Percentiles rank a stretch among this genome's conserved stretches.
Conservation (phyloP, 2,329 filamentous ascomycete genomes). For the Pseudogymnoascus sp. region DNA sequence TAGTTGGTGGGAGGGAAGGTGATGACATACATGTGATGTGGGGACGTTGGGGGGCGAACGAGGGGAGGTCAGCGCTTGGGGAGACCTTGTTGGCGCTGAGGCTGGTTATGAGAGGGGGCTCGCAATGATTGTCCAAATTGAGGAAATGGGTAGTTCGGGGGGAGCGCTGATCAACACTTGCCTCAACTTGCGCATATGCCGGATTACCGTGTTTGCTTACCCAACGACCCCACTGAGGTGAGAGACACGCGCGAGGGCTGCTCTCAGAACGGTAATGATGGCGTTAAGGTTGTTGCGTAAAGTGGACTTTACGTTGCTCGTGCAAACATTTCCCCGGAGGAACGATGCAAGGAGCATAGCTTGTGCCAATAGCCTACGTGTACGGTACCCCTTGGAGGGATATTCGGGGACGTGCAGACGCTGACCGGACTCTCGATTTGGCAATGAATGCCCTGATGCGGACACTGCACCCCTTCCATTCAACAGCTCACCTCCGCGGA, state of each 20-base stretch:
- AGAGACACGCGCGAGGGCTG: neutral
- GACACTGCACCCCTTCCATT: neutral
- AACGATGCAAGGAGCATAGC: neutral
- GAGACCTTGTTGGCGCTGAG: neutral
- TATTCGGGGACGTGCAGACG: neutral
- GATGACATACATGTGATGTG: neutral
- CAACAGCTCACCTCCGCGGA: neutral
- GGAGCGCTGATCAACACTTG: neutral
- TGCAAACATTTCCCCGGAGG: neutral
- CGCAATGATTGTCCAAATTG: neutral
- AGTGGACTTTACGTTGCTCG: neutral
- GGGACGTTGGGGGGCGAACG: neutral
- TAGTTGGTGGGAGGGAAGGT: neutral
- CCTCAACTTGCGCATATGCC: neutral
- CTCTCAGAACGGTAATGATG: neutral
- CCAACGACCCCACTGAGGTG: neutral
- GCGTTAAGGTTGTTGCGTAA: neutral
- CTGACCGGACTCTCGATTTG: neutral
- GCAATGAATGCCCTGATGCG: neutral
- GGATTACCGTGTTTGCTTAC: neutral
- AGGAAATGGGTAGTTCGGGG: neutral
- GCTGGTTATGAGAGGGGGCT: neutral
- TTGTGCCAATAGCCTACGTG: neutral
- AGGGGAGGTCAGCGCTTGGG: neutral
- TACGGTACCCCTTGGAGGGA: neutral